Base-by-base conservation (phyloP, 805 yeast species). In the Starmerella etchellsii region DNA sequence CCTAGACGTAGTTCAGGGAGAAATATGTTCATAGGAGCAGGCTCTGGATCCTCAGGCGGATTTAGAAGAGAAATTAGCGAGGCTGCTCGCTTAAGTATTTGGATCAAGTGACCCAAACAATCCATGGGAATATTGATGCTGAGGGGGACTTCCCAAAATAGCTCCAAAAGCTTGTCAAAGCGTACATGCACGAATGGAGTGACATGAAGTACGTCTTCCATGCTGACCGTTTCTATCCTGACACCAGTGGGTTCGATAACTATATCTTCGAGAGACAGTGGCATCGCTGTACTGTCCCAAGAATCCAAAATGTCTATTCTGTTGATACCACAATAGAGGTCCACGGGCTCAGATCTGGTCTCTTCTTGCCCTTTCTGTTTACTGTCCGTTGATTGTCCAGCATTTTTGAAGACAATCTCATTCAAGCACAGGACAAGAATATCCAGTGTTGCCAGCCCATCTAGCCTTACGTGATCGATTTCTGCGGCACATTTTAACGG, bases 1-100 rank as follows among this genome's bases (percentile, higher is more conserved):
- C 33, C 41, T 1, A 53, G 20, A 15, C 44, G 37, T 2, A 50
- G 34, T 10, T 53, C 57, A 3, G 53, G 50, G 8, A 53, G 39
- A 1, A 29, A 21, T 5, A 52, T 21, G 9, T n/a, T 18, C 9
- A 53, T 19, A 3, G 24, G 40, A 2, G 53, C 37, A 1, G 50
- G 49, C n/a, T 36, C 40, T 3, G 46, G 33, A 3, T 48, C 38
- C 3, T 42, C 40, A 2, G 54, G 53, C 2, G 50, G 28, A 3
- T 40, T 13, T 4, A 50, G 24, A 8, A 13, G 18, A 1, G 27
- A 16, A 16, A 48, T 11, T 1, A 41, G 22, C 1, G 11, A 29
- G 4, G 6, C 9, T n/a, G 25, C 31, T 7, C 36, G 39, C 23
- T 13, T 25, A 3, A 11, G 29, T 2, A 37, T 25, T 11, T 22